A percentile compares a stretch with the other conserved stretches of the same genome.
These are phyloP conservation scores for Ricinus communis DNA, from an alignment of 345 rosid species.

Conservation along the genomic window DNA sequence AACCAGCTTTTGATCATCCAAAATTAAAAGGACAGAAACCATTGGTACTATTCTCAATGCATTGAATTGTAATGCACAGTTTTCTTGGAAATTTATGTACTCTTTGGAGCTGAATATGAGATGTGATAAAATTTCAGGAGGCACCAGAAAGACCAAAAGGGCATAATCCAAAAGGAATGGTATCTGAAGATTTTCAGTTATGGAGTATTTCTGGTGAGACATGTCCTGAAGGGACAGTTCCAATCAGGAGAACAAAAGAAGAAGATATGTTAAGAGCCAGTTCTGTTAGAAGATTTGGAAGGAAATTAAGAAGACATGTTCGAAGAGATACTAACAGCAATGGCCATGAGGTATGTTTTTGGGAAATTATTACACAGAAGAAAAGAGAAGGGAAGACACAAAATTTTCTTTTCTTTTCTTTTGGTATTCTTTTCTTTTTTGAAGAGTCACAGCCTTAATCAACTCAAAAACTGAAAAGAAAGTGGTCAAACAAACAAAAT, in stretches of 20 bases:
- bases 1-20: conserved; percentile 94
- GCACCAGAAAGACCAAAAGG: conserved; percentile 69
- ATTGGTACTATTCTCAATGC: conserved; percentile 40
- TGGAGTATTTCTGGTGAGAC: conserved; percentile 78
- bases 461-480: conserved; percentile 18
- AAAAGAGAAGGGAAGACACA: background rate
- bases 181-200: conserved; percentile 53
- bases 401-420: background rate
- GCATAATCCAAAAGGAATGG: conserved; percentile 27
- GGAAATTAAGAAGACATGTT: conserved; percentile 52
- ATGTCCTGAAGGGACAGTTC: conserved; percentile 90
- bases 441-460: conserved; percentile 21
- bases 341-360: conserved; percentile 80
- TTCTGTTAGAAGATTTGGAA: conserved; percentile 64
- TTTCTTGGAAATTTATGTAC: background rate
- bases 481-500: conserved; percentile 46
- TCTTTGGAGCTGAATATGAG: background rate
- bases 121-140: conserved; percentile 44
- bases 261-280: conserved; percentile 78
- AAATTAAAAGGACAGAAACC: conserved; percentile 63
- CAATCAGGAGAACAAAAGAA: conserved; percentile 90
- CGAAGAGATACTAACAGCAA: conserved; percentile 76
- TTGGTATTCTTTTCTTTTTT: background rate
- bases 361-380: background rate
- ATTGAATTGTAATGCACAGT: background rate